phyloP scores from a whole-genome alignment of 495 filamentous ascomycete genomes.

The Cudoniella acicularis region DNA sequence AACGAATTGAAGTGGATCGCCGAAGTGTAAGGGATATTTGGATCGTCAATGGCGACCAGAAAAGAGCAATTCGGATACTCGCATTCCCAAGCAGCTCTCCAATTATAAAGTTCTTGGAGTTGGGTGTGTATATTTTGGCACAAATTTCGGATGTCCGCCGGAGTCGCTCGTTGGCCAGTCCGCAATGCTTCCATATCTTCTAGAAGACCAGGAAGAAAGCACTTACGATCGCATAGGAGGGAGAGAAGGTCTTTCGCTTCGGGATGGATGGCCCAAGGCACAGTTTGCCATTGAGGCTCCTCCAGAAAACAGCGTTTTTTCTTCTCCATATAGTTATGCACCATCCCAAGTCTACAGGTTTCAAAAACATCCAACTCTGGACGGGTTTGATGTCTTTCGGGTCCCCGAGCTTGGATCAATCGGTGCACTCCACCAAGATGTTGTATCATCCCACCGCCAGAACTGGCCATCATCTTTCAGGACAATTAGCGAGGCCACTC shows the following conservation, averaged over 20 bases:
- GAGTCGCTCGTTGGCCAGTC: neutral
- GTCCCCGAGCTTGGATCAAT: neutral
- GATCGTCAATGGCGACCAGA: neutral
- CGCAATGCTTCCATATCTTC: slow-evolving; percentile 2
- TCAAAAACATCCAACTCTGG: slow-evolving; percentile 1
- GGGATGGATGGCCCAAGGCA: neutral
- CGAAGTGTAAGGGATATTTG: neutral
- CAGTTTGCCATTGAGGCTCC: neutral
- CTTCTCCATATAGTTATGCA: neutral
- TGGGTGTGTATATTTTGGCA: neutral
- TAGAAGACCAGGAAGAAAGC: neutral
- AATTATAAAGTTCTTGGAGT: neutral
- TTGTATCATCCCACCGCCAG: neutral
- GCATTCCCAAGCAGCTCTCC: neutral
- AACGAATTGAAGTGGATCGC: neutral
- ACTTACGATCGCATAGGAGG: neutral
- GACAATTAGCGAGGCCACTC: no score
- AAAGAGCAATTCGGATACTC: neutral
- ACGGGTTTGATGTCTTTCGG: neutral
- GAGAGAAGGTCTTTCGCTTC: neutral
- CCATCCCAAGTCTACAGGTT: neutral
- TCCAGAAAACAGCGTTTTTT: neutral
- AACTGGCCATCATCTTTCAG: neutral
- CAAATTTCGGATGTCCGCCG: neutral
- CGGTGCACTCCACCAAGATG: slow-evolving; percentile 1